Conservation (phyloP, 2,329 filamentous ascomycete species). For the Polytolypa hystricis region DNA sequence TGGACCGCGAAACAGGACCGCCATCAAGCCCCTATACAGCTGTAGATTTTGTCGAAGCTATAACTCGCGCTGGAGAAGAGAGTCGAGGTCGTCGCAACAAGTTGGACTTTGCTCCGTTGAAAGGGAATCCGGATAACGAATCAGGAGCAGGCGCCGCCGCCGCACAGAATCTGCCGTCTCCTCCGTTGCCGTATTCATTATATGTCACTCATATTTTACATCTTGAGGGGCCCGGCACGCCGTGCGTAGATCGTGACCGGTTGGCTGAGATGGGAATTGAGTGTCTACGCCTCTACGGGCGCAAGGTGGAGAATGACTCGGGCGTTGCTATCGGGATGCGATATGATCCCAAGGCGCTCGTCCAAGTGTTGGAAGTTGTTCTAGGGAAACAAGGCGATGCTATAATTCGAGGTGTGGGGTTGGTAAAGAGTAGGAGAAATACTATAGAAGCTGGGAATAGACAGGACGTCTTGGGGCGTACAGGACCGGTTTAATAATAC, state of each 20-base stretch:
- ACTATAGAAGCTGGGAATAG: too few species aligned
- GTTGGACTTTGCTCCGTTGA: conserved; percentile 2
- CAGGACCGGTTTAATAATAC: too few species aligned
- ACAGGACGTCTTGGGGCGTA: too few species aligned
- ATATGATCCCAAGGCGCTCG: conserved; percentile 67
- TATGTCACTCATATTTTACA: conserved; percentile 83
- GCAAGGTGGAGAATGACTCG: conserved; percentile 38
- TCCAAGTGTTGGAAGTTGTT: conserved; percentile 65
- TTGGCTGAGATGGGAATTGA: conserved; percentile 62
- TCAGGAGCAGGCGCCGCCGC: background rate
- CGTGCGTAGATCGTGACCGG: conserved; percentile 55
- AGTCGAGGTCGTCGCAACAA: conserved; percentile 41
- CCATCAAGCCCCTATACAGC: conserved; percentile 54
- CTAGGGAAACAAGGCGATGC: conserved; percentile 54
- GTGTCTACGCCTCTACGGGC: conserved; percentile 64
- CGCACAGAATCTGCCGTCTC: background rate
- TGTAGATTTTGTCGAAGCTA: conserved; percentile 69
- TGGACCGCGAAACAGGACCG: conserved; percentile 80
- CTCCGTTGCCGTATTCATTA: conserved; percentile 41
- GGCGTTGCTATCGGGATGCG: conserved; percentile 45
- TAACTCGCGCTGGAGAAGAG: conserved; percentile 62
- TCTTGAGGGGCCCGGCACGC: conserved; percentile 59
- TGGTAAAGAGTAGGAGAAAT: conserved; percentile 46
- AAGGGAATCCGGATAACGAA: background rate
- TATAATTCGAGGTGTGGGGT: conserved; percentile 29